These are phyloP conservation scores for Ceratocystis cacaofunesta DNA, from an alignment of 2,329 filamentous ascomycete species.

Conservation along the genomic window DNA sequence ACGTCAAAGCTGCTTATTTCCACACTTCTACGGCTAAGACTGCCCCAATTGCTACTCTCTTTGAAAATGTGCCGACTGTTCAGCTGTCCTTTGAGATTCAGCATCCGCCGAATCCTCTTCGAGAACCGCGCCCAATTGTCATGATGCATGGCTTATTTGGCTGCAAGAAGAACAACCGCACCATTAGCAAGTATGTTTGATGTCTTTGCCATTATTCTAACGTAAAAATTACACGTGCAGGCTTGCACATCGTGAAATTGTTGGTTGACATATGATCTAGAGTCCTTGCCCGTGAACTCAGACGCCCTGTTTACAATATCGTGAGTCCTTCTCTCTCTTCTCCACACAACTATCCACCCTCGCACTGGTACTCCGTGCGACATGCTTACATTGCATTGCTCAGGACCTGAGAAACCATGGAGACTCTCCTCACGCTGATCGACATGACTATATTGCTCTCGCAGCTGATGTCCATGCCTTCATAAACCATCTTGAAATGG, in stretches of 20 bases:
- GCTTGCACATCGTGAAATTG: too few relatives aligned
- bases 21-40: conserved; percentile 4
- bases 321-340: conserved; percentile 33
- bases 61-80: conserved; percentile 19
- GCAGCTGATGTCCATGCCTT: conserved; percentile 72
- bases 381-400: conserved; percentile 17
- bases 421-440: conserved; percentile 61
- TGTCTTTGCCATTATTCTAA: not conserved
- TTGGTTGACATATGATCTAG: conserved; percentile 29
- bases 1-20: conserved; percentile 9
- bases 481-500: conserved; percentile 54
- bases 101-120: conserved; percentile 33
- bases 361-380: not conserved
- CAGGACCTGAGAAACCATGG: conserved; percentile 89
- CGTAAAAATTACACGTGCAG: too few relatives aligned
- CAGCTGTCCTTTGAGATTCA: conserved; percentile 52
- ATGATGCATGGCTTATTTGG: conserved; percentile 90
- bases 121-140: conserved; percentile 49
- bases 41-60: not conserved
- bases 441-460: conserved; percentile 70
- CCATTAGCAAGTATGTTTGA: conserved; percentile 70
- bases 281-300: conserved; percentile 64
- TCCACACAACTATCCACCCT: not conserved
- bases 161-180: conserved; percentile 87
- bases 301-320: conserved; percentile 66